Conservation (phyloP, 192 early-diverging fungal species). For the Coemansia guatemalensis region DNA sequence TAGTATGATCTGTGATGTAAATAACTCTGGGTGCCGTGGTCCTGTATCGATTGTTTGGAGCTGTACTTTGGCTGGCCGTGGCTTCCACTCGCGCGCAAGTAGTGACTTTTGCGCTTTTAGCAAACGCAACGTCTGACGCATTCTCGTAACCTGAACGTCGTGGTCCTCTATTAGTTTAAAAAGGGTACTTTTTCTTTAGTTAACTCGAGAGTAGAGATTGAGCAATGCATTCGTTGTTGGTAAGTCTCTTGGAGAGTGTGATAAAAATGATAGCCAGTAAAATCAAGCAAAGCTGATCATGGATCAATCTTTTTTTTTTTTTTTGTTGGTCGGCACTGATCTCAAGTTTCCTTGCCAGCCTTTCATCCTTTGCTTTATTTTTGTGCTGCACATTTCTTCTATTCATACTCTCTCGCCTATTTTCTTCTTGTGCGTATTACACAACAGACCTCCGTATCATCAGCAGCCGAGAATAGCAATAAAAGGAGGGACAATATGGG, state of each 20-base stretch:
- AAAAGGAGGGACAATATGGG: conserved; percentile 49
- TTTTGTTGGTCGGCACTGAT: not conserved
- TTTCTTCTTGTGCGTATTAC: too few relatives aligned
- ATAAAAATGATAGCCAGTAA: not conserved
- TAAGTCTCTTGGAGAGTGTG: not conserved
- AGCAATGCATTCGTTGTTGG: not conserved
- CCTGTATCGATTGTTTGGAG: not conserved
- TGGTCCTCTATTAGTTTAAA: not conserved
- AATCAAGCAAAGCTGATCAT: not conserved
- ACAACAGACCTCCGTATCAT: too few relatives aligned
- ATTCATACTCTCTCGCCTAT: too few relatives aligned
- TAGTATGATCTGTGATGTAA: conserved; percentile 80
- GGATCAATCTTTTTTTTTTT: conserved; percentile 19
- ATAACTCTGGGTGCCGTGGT: conserved; percentile 63
- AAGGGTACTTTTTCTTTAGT: conserved; percentile 1
- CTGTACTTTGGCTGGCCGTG: conserved; percentile 13
- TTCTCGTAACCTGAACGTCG: not conserved
- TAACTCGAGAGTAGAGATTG: not conserved
- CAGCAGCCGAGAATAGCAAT: not conserved
- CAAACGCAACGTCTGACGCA: conserved; percentile 21
- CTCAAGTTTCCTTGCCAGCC: conserved; percentile 1
- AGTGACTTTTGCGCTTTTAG: conserved; percentile 29
- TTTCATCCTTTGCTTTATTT: not conserved
- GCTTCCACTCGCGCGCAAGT: conserved; percentile 45
- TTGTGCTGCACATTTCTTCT: too few relatives aligned